Evolutionary conservation across 306 rosid genomes (phyloP), one percentile per base, ranked within the genome.

Genomic region (Sicyos baderoa): DNA sequence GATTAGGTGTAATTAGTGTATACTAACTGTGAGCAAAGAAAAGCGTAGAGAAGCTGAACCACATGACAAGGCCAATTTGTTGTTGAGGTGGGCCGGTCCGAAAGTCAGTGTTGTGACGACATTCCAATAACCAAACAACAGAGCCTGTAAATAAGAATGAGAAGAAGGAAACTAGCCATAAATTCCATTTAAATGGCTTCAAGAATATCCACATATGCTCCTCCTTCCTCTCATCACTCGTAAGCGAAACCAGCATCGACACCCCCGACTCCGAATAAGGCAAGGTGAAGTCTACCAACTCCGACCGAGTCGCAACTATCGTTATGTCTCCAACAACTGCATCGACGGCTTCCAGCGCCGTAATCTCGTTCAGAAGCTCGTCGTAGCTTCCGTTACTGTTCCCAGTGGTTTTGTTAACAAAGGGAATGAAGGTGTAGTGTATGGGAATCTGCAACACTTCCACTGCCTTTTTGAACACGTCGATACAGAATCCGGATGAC

Each of bases 311-410:
- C 5, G 57, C 68, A 7, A 18, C 1, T 16, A 76, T 76, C 0
- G 79, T 76, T 7, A 12, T 22, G 54, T 76, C 79, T 51, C 75
- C 79, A n/a, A 76, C 75, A 10, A 59, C 64, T 7, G 71, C 79
- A 76, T 76, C 75, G 23, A 75, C 75, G 23, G 68, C 10, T 17
- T 56, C 42, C 62, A 57, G 62, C 4, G 2, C 12, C 35, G 9
- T 1, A 5, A 64, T 45, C 70, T 64, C 16, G 10, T 13, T 4
- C 14, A 64, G 32, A 19, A 42, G 70, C 17, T 64, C 35, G 23
- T 64, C 70, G 45, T 64, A 44, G 35, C 27, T 18, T 7, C 70
- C 70, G 21, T 40, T 45, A 44, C 70, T 44, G 11, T 44, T 14
- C n/a, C 70, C 70, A 37, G 7, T 7, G 19, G 4, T 42, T 11